Evolutionary conservation across 495 filamentous ascomycete genomes (phyloP).

Genomic region (Tuber brumale): DNA sequence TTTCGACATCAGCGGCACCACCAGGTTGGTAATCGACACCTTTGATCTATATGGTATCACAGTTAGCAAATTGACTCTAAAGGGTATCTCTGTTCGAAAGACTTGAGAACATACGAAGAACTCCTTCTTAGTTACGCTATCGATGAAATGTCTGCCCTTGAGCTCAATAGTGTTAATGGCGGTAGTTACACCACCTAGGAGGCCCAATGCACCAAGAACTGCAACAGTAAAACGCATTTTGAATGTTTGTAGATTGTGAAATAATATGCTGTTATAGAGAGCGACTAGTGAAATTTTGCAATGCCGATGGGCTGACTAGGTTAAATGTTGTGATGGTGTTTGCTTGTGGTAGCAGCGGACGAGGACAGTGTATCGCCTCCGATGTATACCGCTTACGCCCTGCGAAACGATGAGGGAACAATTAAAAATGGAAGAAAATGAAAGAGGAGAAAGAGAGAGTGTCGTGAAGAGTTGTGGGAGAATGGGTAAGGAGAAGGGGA

Average conservation of each 20-base stretch:
- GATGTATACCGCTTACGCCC: conserved; percentile 27
- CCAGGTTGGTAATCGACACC: conserved; percentile 60
- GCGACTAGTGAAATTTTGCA: conserved; percentile 10
- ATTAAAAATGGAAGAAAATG: conserved; percentile 22
- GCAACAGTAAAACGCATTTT: conserved; percentile 42
- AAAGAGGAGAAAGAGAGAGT: conserved; percentile 20
- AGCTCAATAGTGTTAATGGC: conserved; percentile 53
- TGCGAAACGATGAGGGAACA: conserved; percentile 28
- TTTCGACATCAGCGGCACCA: conserved; percentile 19
- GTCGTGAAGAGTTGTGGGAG: conserved; percentile 25
- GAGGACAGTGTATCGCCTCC: conserved; percentile 37
- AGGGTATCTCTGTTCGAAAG: not conserved
- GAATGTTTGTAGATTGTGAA: conserved; percentile 8
- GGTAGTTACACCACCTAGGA: conserved; percentile 44
- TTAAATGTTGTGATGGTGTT: conserved; percentile 17
- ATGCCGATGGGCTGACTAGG: conserved; percentile 32
- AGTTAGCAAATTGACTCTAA: conserved; percentile 44
- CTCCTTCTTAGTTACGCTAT: conserved; percentile 23
- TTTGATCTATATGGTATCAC: conserved; percentile 49
- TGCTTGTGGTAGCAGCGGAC: conserved; percentile 34
- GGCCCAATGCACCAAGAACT: conserved; percentile 44
- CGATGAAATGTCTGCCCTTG: conserved; percentile 45
- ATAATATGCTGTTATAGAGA: conserved; percentile 4
- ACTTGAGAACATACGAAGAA: conserved; percentile 37
- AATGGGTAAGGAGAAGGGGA: conserved; percentile 13